Evolutionary conservation across 768 basidiomycete species (phyloP).

Genomic region (Serendipita sp.): DNA sequence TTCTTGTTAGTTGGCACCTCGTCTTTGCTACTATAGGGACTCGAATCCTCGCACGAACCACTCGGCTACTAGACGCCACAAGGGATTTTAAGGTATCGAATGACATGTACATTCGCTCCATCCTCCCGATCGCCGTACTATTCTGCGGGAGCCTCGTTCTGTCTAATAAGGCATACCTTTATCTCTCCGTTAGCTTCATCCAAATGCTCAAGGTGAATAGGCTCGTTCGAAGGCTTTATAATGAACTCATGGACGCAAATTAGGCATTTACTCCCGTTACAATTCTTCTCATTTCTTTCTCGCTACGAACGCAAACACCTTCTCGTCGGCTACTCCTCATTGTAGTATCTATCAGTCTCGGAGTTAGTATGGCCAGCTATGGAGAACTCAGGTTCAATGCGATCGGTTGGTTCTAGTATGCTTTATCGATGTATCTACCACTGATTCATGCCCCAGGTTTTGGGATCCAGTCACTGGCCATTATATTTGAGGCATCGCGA

Average conservation of each 20-base stretch:
- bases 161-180: conserved; percentile 84
- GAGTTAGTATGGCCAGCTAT: conserved; percentile 77
- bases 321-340: conserved; percentile 66
- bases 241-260: conserved; percentile 1
- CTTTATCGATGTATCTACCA: neutral
- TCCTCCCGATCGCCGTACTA: conserved; percentile 83
- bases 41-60: conserved; percentile 67
- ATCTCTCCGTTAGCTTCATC: conserved; percentile 84
- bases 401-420: conserved; percentile 16
- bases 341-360: conserved; percentile 77
- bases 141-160: conserved; percentile 87
- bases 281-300: conserved; percentile 86
- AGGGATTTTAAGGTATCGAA: conserved; percentile 67
- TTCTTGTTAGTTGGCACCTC: conserved; percentile 78
- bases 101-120: conserved; percentile 65
- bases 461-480: conserved; percentile 71
- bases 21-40: conserved; percentile 68
- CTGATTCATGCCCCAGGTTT: conserved; percentile 36
- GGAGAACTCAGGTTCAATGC: conserved; percentile 80
- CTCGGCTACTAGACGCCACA: conserved; percentile 57
- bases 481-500: conserved; percentile 81
- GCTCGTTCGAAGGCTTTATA: neutral
- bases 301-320: conserved; percentile 75
- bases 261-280: conserved; percentile 85
- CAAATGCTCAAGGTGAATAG: conserved; percentile 78